These are phyloP conservation scores for Hanseniaspora hatyaiensis DNA, from an alignment of 805 yeast species.

Conservation along the genomic window DNA sequence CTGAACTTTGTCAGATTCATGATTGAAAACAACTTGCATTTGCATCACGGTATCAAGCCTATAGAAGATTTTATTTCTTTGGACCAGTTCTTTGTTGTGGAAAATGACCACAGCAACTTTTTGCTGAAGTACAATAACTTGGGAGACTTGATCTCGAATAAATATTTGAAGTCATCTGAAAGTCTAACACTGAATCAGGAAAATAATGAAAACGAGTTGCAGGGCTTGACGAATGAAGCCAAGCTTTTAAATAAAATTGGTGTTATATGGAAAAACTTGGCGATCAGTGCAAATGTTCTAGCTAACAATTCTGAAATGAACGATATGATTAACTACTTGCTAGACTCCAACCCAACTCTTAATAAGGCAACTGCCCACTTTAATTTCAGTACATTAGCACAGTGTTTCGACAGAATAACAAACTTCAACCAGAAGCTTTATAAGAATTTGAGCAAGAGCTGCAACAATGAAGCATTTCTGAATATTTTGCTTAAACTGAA, in stretches of 20 bases:
- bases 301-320: background rate
- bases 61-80: constrained; percentile 49
- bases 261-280: constrained; percentile 9
- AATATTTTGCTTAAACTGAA: constrained; percentile 72
- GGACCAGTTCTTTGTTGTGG: constrained; percentile 61
- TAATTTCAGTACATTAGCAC: constrained; percentile 35
- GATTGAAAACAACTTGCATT: constrained; percentile 6
- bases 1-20: constrained; percentile 38
- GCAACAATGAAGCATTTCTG: constrained; percentile 81
- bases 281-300: constrained; percentile 6
- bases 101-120: constrained; percentile 28
- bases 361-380: constrained; percentile 33
- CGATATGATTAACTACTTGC: constrained; percentile 25
- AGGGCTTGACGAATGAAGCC: background rate
- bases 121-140: constrained; percentile 5
- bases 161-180: too few species aligned
- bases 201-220: too few species aligned
- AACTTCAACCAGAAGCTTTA: constrained; percentile 48
- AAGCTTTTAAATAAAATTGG: constrained; percentile 10
- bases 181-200: too few species aligned
- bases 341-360: constrained; percentile 47
- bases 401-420: constrained; percentile 40
- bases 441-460: constrained; percentile 51
- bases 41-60: constrained; percentile 13
- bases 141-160: constrained; percentile 7